phyloP scores from a whole-genome alignment of 1,284 basidiomycete genomes.

The Trametes hirsuta region DNA sequence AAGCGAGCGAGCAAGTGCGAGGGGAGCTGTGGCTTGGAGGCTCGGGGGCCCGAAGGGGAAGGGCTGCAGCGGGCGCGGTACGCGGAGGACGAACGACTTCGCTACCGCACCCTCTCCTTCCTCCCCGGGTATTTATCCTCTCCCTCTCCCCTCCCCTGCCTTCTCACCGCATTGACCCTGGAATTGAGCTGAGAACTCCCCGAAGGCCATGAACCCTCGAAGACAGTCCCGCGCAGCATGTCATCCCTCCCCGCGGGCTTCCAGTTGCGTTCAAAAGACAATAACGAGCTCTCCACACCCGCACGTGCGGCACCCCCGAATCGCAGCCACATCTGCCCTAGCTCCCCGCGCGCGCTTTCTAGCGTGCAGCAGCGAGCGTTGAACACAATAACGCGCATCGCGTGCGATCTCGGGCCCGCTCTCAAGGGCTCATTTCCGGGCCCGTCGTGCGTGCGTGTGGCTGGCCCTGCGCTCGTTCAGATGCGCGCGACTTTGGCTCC shows the following conservation, averaged over 20 bases:
- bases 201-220: too few species aligned
- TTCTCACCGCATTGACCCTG: background rate
- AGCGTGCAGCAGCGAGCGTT: background rate
- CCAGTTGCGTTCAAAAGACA: background rate
- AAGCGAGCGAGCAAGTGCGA: background rate
- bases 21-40: background rate
- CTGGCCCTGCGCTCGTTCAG: background rate
- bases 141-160: background rate
- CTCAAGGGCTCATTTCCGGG: constrained; percentile 4
- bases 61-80: constrained; percentile 6
- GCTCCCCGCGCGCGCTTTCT: background rate
- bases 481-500: constrained; percentile 5
- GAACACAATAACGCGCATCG: constrained; percentile 4
- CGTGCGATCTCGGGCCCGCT: background rate
- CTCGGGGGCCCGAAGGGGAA: background rate
- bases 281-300: background rate
- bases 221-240: too few species aligned
- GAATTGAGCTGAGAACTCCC: background rate
- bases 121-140: constrained; percentile 6
- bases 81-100: constrained; percentile 6
- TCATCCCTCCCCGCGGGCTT: too few species aligned
- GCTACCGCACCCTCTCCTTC: constrained; percentile 7
- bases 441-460: background rate
- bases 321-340: constrained; percentile 6
- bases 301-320: background rate